Base-by-base conservation (phyloP, 345 rosid genomes). In the Murraya koenigii region DNA sequence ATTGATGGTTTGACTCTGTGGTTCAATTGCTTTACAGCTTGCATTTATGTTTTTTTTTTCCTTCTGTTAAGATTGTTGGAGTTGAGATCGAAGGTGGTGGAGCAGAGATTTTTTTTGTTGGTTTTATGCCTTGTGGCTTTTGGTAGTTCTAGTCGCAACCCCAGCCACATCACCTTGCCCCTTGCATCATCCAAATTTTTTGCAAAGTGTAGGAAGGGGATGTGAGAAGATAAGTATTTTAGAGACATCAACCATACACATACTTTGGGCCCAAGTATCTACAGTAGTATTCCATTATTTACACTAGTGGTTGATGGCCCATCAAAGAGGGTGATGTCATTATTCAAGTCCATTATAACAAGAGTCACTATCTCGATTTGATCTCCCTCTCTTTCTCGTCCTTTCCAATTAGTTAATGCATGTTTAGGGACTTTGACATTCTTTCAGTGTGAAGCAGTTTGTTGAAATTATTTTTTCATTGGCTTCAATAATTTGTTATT, bases 241-340 rank as follows among this genome's bases (percentile, higher is more conserved):
- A 17, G 41, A 15, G 41, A 77, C 80, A 73, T 76, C 77, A 61
- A 64, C 80, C 77, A 6, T 39, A 69, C 79, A 80, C 79, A 55
- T 76, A 75, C 0, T 35, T 41, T 52, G 62, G 66, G 23, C 65
- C 64, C 63, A 33, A 54, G 52, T 36, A 35, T 25, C 33, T 15
- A 52, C 56, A 52, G 22, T 5, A 19, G 23, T 25, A 35, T 66
- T 66, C 55, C 65, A 66, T 66, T 71, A 71, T 75, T 39, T 63
- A 26, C 62, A 28, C 44, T 25, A 36, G 56, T 52, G 81, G 25
- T 52, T 55, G 13, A 44, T 60, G 44, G 17, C 55, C 77, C 74
- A 54, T 15, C 55, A 32, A 52, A 77, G 39, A 65, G 33, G 47
- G 66, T 63, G 64, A 67, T 76, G 14, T 62, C 58, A 17, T 75